A percentile compares a stretch with the other conserved stretches of the same genome.
These are phyloP conservation scores for Aspergillus panamensis DNA, from an alignment of 495 filamentous ascomycete genomes.

Conservation along the genomic window DNA sequence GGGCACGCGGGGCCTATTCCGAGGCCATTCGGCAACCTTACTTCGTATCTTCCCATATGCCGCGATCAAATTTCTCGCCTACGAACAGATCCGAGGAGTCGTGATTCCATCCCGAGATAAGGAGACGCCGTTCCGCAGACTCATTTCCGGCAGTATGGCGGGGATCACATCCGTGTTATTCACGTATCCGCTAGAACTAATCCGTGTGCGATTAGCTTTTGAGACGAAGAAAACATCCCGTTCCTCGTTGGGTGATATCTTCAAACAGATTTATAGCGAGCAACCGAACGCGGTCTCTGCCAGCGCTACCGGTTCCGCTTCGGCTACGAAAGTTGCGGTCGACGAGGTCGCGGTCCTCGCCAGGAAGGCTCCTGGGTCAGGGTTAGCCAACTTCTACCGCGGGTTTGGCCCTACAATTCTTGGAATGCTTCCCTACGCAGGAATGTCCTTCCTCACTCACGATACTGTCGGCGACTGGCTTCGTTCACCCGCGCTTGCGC, in stretches of 20 bases:
- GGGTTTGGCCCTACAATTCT: slow-evolving; percentile 85
- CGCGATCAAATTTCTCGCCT: slow-evolving; percentile 94
- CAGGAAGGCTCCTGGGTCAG: slow-evolving; percentile 53
- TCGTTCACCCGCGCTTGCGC: slow-evolving; percentile 58
- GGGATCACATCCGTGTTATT: slow-evolving; percentile 89
- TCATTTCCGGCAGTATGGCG: slow-evolving; percentile 75
- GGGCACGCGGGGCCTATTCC: slow-evolving; percentile 73
- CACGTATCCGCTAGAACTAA: slow-evolving; percentile 91
- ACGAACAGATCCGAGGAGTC: slow-evolving; percentile 83
- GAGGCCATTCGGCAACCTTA: slow-evolving; percentile 90
- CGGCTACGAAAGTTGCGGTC: slow-evolving; percentile 30
- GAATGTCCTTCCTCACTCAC: slow-evolving; percentile 95
- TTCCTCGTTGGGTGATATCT: slow-evolving; percentile 66
- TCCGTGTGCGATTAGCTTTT: slow-evolving; percentile 88
- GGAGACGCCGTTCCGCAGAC: slow-evolving; percentile 75
- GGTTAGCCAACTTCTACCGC: slow-evolving; percentile 88
- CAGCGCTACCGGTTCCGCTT: slow-evolving; percentile 12
- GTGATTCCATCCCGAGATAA: slow-evolving; percentile 66
- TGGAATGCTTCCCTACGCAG: slow-evolving; percentile 96
- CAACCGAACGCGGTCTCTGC: slow-evolving; percentile 30
- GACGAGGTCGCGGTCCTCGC: slow-evolving; percentile 37
- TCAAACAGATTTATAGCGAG: slow-evolving; percentile 81
- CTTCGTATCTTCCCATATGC: slow-evolving; percentile 97
- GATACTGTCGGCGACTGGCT: slow-evolving; percentile 81
- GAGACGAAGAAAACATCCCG: slow-evolving; percentile 72